These are phyloP conservation scores for Colletotrichum theobromicola DNA, from an alignment of 2,329 filamentous ascomycete species.

Conservation along the genomic window DNA sequence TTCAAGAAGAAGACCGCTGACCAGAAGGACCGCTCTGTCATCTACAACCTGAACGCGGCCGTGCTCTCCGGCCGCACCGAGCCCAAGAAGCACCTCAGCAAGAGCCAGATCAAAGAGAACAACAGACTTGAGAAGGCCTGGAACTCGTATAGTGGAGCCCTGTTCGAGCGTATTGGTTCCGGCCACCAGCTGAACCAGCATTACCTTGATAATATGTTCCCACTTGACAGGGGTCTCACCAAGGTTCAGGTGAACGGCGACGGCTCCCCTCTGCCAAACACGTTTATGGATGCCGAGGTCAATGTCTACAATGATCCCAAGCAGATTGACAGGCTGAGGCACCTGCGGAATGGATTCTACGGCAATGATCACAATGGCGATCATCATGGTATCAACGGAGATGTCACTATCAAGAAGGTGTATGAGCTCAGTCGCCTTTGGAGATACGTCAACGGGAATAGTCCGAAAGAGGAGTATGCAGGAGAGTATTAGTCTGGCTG, in stretches of 20 bases:
- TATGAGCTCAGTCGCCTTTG: constrained; percentile 17
- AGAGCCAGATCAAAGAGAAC: not conserved
- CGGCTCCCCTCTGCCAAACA: not conserved
- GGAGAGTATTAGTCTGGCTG: not conserved
- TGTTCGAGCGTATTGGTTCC: constrained; percentile 61
- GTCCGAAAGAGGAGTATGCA: not conserved
- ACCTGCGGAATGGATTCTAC: not conserved
- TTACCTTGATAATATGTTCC: constrained; percentile 68
- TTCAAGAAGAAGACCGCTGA: constrained; percentile 43
- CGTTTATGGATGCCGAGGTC: constrained; percentile 7
- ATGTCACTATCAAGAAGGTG: not conserved
- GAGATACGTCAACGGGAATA: constrained; percentile 4
- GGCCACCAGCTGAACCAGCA: constrained; percentile 67
- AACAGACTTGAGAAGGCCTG: constrained; percentile 32
- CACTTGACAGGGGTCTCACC: constrained; percentile 26
- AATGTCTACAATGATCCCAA: constrained; percentile 9
- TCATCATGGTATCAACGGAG: not conserved
- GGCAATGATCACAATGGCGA: not conserved
- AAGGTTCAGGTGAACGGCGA: constrained; percentile 10
- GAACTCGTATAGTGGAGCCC: constrained; percentile 64
- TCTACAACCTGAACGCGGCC: not conserved
- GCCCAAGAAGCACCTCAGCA: constrained; percentile 26
- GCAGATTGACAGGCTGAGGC: not conserved
- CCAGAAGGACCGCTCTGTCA: constrained; percentile 42
- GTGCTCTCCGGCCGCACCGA: constrained; percentile 26